Evolutionary conservation across 768 basidiomycete species (phyloP), one percentile per base, ranked within the genome.

Genomic region (Coprinellus aureogranulatus): DNA sequence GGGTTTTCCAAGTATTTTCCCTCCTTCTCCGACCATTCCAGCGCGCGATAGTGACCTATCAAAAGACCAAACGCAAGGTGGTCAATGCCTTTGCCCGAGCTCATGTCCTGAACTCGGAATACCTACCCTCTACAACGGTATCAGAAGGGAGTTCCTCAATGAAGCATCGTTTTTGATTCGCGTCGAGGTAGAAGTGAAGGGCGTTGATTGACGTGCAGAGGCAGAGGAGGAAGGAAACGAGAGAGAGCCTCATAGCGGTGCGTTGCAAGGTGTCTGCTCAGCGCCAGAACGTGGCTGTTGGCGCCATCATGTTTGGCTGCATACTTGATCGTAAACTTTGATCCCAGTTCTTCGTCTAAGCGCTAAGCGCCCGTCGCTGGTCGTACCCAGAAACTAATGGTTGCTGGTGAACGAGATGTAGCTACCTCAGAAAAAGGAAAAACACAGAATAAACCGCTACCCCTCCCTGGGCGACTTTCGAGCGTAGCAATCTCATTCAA

Each of bases 161-260:
- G 75, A 98, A 98, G 71, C 97, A 99, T 48, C 90, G 83, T 66
- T 89, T 88, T 72, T 97, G 92, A 67, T 92, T 90, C 18, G 94
- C 87, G 69, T 97, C 94, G 57, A 99, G 84, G 70, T 99, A 99
- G 73, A 98, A 97, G 69, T 99, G 97, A 26, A 99, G 86, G 27
- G 91, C 93, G 68, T 87, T 82, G 16, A 77, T 80, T 20, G 79
- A 67, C 40, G 77, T 57, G 80, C 72, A 18, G 78, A 75, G 44
- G 76, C 67, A 62, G 59, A 69, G 63, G 34, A 75, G 60, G 45
- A 71, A 54, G 48, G 64, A 60, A 50, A 71, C 57, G 22, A 68
- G 57, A 8, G 59, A 55, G 48, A 62, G 62, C 53, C 65, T 71
- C 74, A 76, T 77, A 58, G 51, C 11, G 54, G 49, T 25, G 54